These are phyloP conservation scores for Leccinum subgranulosum DNA, from an alignment of 768 basidiomycete genomes.

Conservation along the genomic window DNA sequence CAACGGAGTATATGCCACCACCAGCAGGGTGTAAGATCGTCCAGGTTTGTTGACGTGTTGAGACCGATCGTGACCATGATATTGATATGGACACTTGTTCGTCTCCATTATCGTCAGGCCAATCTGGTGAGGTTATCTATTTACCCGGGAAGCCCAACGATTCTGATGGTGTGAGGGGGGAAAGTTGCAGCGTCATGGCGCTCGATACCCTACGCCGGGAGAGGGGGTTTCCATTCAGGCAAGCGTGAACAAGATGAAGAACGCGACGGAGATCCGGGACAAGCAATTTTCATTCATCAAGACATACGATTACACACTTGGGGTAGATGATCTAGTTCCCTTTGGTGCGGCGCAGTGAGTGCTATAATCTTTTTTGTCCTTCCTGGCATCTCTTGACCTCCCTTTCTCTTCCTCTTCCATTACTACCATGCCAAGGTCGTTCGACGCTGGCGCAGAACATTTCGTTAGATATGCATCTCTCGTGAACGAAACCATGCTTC, in stretches of 20 bases:
- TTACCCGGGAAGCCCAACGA: not conserved
- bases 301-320: constrained; percentile 56
- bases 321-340: constrained; percentile 53
- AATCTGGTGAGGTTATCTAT: not conserved
- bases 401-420: not conserved
- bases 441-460: constrained; percentile 47
- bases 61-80: not conserved
- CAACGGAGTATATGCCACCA: not conserved
- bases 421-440: constrained; percentile 34
- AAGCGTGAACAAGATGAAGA: constrained; percentile 52
- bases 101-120: not conserved
- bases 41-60: not conserved
- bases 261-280: constrained; percentile 42
- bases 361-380: constrained; percentile 30
- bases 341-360: constrained; percentile 65
- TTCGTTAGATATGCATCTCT: constrained; percentile 51
- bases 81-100: not conserved
- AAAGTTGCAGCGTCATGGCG: not conserved
- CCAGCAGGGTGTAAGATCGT: not conserved
- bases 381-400: not conserved
- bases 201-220: not conserved
- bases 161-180: not conserved
- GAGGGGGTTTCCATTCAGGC: constrained; percentile 37
- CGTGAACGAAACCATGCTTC: constrained; percentile 40
- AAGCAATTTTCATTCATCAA: constrained; percentile 48